A percentile compares a stretch with the other conserved stretches of the same genome.
These are phyloP conservation scores for Auricularia heimuer DNA, from an alignment of 768 basidiomycete genomes.

Conservation along the genomic window DNA sequence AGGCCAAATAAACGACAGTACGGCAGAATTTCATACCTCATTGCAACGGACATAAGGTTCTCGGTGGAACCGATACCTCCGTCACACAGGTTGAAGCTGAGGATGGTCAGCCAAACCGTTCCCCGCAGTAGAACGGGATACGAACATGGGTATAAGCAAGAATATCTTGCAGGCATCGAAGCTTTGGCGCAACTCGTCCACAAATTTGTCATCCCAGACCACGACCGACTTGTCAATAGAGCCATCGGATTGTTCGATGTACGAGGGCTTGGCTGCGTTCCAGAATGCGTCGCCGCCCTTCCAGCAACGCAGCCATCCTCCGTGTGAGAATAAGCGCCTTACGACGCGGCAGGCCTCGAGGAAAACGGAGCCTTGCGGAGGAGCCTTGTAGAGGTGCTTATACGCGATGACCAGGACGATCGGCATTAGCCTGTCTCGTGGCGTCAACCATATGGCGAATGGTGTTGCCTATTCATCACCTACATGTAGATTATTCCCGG, in stretches of 20 bases:
- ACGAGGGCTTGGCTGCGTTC: slow-evolving; percentile 20
- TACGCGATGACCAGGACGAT: slow-evolving; percentile 17
- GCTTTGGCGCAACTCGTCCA: slow-evolving; percentile 20
- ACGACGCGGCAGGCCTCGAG: slow-evolving; percentile 18
- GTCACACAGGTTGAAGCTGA: slow-evolving; percentile 9
- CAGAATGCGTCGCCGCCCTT: slow-evolving; percentile 20
- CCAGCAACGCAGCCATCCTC: slow-evolving; percentile 13
- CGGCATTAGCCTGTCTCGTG: slow-evolving; percentile 15
- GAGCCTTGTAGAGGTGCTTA: slow-evolving; percentile 19
- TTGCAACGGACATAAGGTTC: slow-evolving; percentile 20
- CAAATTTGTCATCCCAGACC: slow-evolving; percentile 25
- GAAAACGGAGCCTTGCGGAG: slow-evolving; percentile 24
- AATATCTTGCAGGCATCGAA: slow-evolving; percentile 17
- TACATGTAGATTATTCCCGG: slow-evolving; percentile 21
- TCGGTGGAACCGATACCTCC: slow-evolving; percentile 20
- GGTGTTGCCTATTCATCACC: not conserved
- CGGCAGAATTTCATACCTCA: slow-evolving; percentile 8
- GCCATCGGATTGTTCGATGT: slow-evolving; percentile 13
- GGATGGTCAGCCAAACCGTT: not conserved
- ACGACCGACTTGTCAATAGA: slow-evolving; percentile 12
- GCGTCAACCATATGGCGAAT: not conserved
- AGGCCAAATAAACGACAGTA: not conserved
- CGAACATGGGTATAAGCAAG: slow-evolving; percentile 21
- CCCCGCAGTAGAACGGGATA: slow-evolving; percentile 6
- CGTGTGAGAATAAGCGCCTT: slow-evolving; percentile 13